Evolutionary conservation across 768 basidiomycete genomes (phyloP).

Genomic region (Pholiota molesta): DNA sequence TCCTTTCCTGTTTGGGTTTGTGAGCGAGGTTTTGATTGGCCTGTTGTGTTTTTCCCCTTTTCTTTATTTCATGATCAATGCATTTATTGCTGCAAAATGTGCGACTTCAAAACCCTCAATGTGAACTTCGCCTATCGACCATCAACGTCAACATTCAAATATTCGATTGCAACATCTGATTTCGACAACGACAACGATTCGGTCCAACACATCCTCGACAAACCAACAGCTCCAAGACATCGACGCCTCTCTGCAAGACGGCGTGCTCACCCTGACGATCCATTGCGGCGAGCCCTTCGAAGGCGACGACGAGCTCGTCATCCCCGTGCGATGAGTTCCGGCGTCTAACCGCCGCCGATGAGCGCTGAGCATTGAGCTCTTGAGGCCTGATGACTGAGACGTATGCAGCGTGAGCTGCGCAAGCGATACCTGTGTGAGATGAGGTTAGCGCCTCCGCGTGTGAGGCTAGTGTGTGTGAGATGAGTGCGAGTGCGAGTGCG

Average conservation of each 20-base stretch:
- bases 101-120: not conserved
- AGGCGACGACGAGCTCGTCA: not conserved
- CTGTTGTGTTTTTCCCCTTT: not conserved
- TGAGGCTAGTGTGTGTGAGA: no score
- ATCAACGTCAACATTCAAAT: no score
- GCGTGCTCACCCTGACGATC: not conserved
- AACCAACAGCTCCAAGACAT: not conserved
- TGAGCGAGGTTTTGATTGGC: not conserved
- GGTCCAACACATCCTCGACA: not conserved
- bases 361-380: not conserved
- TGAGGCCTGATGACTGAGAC: not conserved
- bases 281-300: not conserved
- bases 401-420: not conserved
- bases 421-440: no score
- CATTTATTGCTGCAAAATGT: not conserved
- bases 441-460: no score
- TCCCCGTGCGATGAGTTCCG: not conserved
- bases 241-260: not conserved
- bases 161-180: not conserved
- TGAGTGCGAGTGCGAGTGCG: no score
- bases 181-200: not conserved
- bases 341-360: not conserved
- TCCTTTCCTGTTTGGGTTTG: not conserved
- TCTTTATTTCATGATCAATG: not conserved
- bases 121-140: not conserved